Base-by-base conservation (phyloP, 768 basidiomycete genomes). In the Sarcodon sp. region DNA sequence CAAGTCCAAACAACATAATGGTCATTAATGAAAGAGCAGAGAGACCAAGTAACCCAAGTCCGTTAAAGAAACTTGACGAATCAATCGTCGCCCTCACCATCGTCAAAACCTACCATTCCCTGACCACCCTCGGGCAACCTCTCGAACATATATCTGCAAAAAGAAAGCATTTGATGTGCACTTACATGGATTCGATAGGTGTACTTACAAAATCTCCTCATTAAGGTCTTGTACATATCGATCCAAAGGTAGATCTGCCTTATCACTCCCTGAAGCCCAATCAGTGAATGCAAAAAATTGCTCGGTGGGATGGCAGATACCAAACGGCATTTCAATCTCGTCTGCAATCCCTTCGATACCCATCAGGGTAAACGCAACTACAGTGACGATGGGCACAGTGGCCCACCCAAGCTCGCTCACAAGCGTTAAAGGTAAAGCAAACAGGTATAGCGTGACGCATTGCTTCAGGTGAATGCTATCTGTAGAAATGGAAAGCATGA, bases 321-420 rank as follows among this genome's bases (percentile, higher is more conserved):
- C 92, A 55, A 96, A 96, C 0, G 93, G 93, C 81, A 87, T 86
- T 63, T 96, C 92, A 54, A 94, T 90, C 63, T 90, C 82, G 51
- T 93, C 84, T 0, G 93, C 92, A 54, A 96, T 97, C 4, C 90
- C 91, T 69, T 96, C 92, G 46, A 97, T 87, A 13, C 91, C 90
- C 77, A 92, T 91, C 46, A 96, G 75, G 0, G 87, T 92, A 68
- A 93, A 91, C 7, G 88, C 80, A 31, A 92, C 83, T 11, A 86
- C 77, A 16, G 88, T 90, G 15, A 89, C 80, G 21, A 92, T 71
- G n/a, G 86, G 87, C 8, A 94, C 71, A 59, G 85, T 86, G 43
- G 71, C 75, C 85, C 87, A 91, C 33, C 82, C 82, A 55, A 93
- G 69, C 43, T 90, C 83, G 47, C 79, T 75, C 41, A 92, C 79